phyloP scores from a whole-genome alignment of 495 filamentous ascomycete genomes.

The Tricharina praecox region DNA sequence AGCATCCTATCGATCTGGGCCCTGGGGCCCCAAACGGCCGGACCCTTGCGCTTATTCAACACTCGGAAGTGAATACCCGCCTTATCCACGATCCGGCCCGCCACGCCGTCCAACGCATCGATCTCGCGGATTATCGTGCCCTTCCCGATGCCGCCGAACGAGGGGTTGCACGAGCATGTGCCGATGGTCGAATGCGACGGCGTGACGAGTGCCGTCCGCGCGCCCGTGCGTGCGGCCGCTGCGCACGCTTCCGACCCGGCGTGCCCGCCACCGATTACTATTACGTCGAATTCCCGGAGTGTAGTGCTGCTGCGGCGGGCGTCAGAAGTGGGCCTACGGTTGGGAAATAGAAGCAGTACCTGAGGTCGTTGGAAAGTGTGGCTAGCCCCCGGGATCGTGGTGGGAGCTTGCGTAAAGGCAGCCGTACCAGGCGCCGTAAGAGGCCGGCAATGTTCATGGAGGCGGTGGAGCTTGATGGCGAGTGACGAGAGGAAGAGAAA shows the following conservation, averaged over 20 bases:
- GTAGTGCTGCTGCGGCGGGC: not conserved
- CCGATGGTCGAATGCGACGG: constrained; percentile 77
- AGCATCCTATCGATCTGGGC: constrained; percentile 89
- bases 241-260: constrained; percentile 87
- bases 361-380: not conserved
- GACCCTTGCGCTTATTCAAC: constrained; percentile 75
- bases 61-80: constrained; percentile 82
- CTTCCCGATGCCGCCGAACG: constrained; percentile 96
- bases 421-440: not conserved
- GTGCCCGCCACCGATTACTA: constrained; percentile 92
- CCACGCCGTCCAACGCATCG: constrained; percentile 85
- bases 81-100: constrained; percentile 80
- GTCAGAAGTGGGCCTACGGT: no score
- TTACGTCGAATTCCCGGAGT: constrained; percentile 59
- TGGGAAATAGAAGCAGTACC: not conserved
- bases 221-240: constrained; percentile 79
- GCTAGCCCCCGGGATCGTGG: not conserved
- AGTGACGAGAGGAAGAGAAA: constrained; percentile 2
- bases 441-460: constrained; percentile 4
- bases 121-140: constrained; percentile 91
- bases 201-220: constrained; percentile 77
- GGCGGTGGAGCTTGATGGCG: not conserved
- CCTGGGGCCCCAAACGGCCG: constrained; percentile 90
- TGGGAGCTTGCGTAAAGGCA: not conserved
- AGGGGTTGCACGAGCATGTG: constrained; percentile 93